Conservation (phyloP, 2,329 filamentous ascomycete species). For the Colletotrichum sp. region DNA sequence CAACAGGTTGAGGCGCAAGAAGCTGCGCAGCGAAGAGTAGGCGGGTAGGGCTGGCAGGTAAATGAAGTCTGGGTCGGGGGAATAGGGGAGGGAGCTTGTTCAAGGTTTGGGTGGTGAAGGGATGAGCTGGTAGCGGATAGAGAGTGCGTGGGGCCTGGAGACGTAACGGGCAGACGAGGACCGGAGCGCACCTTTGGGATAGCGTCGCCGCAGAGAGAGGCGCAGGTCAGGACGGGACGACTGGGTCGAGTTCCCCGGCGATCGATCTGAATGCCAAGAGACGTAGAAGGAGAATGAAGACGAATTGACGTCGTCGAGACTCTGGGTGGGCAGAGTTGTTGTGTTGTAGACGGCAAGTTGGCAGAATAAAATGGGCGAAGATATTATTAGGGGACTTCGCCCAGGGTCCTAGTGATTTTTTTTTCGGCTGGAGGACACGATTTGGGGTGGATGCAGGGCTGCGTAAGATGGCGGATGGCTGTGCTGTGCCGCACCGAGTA, state of each 20-base stretch:
- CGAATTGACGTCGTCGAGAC: background rate
- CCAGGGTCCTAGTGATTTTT: background rate
- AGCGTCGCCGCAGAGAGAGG: background rate
- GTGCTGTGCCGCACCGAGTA: background rate
- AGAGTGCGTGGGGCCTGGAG: conserved; percentile 1
- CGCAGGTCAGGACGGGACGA: background rate
- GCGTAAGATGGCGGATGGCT: background rate
- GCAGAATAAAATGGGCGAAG: background rate
- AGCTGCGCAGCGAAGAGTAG: background rate
- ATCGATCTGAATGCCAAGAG: background rate
- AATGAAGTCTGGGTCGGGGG: background rate
- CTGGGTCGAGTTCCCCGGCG: background rate
- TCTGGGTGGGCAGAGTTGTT: background rate
- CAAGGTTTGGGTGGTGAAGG: conserved; percentile 13
- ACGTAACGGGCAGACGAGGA: conserved; percentile 12
- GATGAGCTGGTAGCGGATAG: conserved; percentile 17
- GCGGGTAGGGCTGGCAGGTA: conserved; percentile 15
- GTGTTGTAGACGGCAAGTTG: background rate
- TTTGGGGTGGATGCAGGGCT: background rate
- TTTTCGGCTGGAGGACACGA: conserved; percentile 4
- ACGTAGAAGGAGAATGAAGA: background rate
- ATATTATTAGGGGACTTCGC: background rate
- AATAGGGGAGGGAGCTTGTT: conserved; percentile 11
- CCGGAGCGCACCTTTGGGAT: background rate
- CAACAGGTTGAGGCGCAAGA: background rate